Conservation (phyloP, 2,329 filamentous ascomycete species). For the Setomelanomma holmii region DNA sequence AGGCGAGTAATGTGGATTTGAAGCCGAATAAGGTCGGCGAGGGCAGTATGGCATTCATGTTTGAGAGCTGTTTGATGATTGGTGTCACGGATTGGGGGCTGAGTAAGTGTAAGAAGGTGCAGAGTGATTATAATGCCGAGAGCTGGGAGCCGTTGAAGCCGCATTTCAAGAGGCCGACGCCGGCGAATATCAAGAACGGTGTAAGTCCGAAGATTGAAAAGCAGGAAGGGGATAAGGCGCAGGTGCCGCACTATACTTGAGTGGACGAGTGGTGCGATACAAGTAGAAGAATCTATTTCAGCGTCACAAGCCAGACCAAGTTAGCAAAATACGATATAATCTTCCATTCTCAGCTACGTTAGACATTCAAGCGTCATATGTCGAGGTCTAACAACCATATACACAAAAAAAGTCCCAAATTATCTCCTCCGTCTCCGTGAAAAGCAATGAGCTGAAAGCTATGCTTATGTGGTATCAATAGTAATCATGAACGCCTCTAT, state of each 20-base stretch:
- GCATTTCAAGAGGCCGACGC: constrained; percentile 49
- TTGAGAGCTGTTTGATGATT: constrained; percentile 71
- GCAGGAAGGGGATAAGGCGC: constrained; percentile 1
- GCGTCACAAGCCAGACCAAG: too few species aligned
- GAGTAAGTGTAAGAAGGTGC: constrained; percentile 73
- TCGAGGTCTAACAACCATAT: constrained; percentile 10
- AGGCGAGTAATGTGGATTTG: constrained; percentile 62
- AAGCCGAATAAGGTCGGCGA: constrained; percentile 67
- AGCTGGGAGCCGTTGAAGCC: constrained; percentile 71
- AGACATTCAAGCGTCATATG: constrained; percentile 4
- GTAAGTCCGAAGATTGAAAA: constrained; percentile 9
- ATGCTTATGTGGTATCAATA: constrained; percentile 28
- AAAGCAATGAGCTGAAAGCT: neutral
- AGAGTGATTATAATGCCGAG: constrained; percentile 78
- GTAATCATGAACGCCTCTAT: constrained; percentile 23
- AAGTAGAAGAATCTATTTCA: too few species aligned
- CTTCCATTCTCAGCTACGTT: constrained; percentile 1
- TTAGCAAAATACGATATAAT: too few species aligned
- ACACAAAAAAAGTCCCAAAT: constrained; percentile 17
- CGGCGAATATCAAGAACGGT: constrained; percentile 37
- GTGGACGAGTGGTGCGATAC: too few species aligned
- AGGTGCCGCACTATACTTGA: constrained; percentile 11
- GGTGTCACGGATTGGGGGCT: constrained; percentile 76
- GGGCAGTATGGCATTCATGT: constrained; percentile 73
- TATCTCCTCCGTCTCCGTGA: neutral